These are phyloP conservation scores for Cladobotryum mycophilum DNA, from an alignment of 2,329 filamentous ascomycete genomes.

Conservation along the genomic window DNA sequence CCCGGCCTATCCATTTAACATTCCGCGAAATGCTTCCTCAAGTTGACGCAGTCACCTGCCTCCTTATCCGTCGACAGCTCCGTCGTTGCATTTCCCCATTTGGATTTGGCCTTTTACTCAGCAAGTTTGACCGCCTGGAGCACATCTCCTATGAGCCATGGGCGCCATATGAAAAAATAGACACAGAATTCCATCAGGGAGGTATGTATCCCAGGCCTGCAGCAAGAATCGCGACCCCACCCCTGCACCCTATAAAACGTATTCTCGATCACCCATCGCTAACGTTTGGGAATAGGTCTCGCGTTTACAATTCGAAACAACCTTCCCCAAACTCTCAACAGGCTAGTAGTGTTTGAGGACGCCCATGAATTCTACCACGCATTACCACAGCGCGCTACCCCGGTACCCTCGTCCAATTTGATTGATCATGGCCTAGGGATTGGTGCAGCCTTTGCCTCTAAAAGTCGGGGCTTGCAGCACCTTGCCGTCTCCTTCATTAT, in stretches of 20 bases:
- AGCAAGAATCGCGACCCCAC: constrained; percentile 12
- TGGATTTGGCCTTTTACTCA: constrained; percentile 16
- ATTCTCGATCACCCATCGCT: constrained; percentile 3
- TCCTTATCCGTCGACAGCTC: constrained; percentile 29
- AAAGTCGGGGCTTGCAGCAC: constrained; percentile 21
- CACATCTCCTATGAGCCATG: constrained; percentile 28
- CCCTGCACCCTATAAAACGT: background rate
- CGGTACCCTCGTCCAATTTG: constrained; percentile 6
- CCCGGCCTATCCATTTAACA: constrained; percentile 11
- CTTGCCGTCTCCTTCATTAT: constrained; percentile 24
- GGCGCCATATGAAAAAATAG: constrained; percentile 18
- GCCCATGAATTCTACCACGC: constrained; percentile 15
- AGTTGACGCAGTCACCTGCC: constrained; percentile 23
- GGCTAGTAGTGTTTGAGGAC: constrained; percentile 24
- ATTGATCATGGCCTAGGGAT: constrained; percentile 5
- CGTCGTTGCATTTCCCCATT: constrained; percentile 19
- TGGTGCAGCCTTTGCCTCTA: background rate
- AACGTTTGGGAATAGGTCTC: constrained; percentile 9
- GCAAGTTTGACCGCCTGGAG: constrained; percentile 22
- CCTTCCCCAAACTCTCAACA: constrained; percentile 21
- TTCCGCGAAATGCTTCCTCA: constrained; percentile 12
- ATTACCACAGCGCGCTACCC: constrained; percentile 3
- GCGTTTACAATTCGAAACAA: background rate
- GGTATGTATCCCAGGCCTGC: constrained; percentile 19
- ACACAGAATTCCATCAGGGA: constrained; percentile 8